These are phyloP conservation scores for Russula abietina DNA, from an alignment of 768 basidiomycete species.

Conservation along the genomic window DNA sequence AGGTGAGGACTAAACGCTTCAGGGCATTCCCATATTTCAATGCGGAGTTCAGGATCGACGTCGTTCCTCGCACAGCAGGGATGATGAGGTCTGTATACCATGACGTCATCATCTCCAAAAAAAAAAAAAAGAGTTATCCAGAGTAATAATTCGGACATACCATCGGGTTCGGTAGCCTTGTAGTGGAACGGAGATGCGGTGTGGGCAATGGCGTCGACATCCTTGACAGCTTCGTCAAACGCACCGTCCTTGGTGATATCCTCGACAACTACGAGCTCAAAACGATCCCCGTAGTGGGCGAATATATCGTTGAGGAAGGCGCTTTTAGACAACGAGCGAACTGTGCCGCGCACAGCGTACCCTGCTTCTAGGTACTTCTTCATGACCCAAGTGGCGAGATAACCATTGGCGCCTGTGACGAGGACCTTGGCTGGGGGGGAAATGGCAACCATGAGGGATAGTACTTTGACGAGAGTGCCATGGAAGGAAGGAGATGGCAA, in stretches of 20 bases:
- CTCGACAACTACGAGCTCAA: constrained; percentile 60
- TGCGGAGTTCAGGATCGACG: constrained; percentile 53
- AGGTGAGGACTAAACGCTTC: constrained; percentile 59
- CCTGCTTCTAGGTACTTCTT: constrained; percentile 52
- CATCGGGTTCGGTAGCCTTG: constrained; percentile 38
- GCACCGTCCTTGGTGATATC: constrained; percentile 60
- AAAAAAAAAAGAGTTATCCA: not conserved
- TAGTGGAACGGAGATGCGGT: constrained; percentile 58
- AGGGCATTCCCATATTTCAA: constrained; percentile 49
- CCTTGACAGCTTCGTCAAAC: constrained; percentile 76
- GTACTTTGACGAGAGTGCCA: not conserved
- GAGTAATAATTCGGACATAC: constrained; percentile 20
- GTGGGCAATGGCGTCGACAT: constrained; percentile 66
- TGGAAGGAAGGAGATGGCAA: too few species aligned
- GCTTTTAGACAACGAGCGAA: constrained; percentile 59
- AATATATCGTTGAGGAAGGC: constrained; percentile 51
- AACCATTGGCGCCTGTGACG: constrained; percentile 57
- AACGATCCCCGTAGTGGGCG: constrained; percentile 45
- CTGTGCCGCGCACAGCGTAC: constrained; percentile 59
- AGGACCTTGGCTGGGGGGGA: constrained; percentile 38
- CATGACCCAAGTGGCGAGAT: constrained; percentile 55
- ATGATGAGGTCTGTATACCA: constrained; percentile 54
- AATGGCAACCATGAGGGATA: constrained; percentile 35
- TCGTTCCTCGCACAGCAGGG: constrained; percentile 72
- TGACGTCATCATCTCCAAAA: not conserved